Percentiles rank a stretch among this genome's conserved stretches.
phyloP scores from a whole-genome alignment of 2,329 filamentous ascomycete genomes.

The Blastomyces gilchristii region DNA sequence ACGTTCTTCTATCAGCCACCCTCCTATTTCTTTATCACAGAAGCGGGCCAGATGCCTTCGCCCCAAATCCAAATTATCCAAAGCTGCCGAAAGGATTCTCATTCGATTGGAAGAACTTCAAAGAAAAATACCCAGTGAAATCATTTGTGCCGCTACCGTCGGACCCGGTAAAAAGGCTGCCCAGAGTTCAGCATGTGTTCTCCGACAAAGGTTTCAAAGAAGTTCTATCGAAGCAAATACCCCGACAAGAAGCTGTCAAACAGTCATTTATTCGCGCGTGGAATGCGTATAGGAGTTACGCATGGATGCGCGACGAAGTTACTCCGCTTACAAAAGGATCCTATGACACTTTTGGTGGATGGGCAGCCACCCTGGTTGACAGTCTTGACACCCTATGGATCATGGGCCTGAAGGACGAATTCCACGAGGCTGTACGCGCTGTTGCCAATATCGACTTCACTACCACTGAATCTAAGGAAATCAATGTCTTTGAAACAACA shows the following conservation, averaged over 20 bases:
- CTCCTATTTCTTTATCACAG: not conserved
- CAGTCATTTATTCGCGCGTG: constrained; percentile 47
- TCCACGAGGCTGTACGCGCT: constrained; percentile 43
- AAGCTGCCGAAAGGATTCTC: not conserved
- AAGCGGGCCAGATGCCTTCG: not conserved
- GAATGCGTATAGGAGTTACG: constrained; percentile 50
- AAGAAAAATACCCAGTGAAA: constrained; percentile 17
- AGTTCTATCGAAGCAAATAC: constrained; percentile 29
- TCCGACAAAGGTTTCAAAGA: constrained; percentile 16
- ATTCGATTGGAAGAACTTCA: constrained; percentile 1
- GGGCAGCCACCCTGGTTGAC: constrained; percentile 52
- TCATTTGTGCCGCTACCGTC: constrained; percentile 19
- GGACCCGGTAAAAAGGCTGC: constrained; percentile 17
- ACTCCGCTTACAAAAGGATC: constrained; percentile 45
- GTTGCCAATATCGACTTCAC: constrained; percentile 47
- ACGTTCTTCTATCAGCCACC: not conserved
- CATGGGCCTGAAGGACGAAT: constrained; percentile 50
- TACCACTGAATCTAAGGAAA: constrained; percentile 18
- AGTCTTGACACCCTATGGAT: constrained; percentile 53
- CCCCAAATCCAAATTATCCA: not conserved
- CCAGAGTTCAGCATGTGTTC: constrained; percentile 22
- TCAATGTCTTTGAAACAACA: constrained; percentile 42
- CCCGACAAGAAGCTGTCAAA: constrained; percentile 38
- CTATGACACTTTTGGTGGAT: constrained; percentile 51
- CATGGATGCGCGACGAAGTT: constrained; percentile 56